phyloP scores from a whole-genome alignment of 352 stramenopile genomes.

The Phytophthora capsici region DNA sequence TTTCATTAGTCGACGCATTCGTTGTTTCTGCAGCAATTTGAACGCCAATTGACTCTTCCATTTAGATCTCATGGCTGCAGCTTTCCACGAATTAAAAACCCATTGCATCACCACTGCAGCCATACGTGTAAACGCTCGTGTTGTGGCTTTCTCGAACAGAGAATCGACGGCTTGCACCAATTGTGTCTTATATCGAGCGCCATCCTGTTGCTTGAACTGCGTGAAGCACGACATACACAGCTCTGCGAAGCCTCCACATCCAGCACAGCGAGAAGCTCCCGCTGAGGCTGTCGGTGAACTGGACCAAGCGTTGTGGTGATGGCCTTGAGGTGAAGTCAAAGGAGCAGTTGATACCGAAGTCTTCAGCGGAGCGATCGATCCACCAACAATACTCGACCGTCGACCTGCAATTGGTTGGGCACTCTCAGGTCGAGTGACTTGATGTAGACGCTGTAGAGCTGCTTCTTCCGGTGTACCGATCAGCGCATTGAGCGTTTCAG shows the following conservation, averaged over 20 bases:
- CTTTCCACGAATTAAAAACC: slow-evolving; percentile 72
- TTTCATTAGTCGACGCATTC: slow-evolving; percentile 47
- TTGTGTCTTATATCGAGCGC: slow-evolving; percentile 70
- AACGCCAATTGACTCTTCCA: slow-evolving; percentile 30
- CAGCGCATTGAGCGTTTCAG: slow-evolving; percentile 45
- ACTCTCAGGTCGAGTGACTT: slow-evolving; percentile 21
- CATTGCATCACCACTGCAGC: slow-evolving; percentile 59
- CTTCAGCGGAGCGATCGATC: slow-evolving; percentile 25
- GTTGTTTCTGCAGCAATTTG: slow-evolving; percentile 27
- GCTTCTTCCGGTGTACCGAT: slow-evolving; percentile 23
- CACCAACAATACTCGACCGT: neutral
- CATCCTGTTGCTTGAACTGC: slow-evolving; percentile 66
- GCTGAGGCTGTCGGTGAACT: neutral
- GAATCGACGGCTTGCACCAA: slow-evolving; percentile 64
- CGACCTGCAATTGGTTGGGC: slow-evolving; percentile 14
- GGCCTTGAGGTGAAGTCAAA: slow-evolving; percentile 8
- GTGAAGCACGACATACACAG: slow-evolving; percentile 78
- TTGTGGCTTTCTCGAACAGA: slow-evolving; percentile 66
- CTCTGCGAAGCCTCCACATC: slow-evolving; percentile 69
- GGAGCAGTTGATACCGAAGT: slow-evolving; percentile 3
- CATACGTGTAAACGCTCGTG: slow-evolving; percentile 65
- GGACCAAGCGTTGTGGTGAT: slow-evolving; percentile 10
- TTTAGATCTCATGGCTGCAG: slow-evolving; percentile 40
- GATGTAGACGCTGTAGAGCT: slow-evolving; percentile 9
- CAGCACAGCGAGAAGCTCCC: slow-evolving; percentile 48